Percentiles rank a stretch among this genome's conserved stretches.
Evolutionary conservation across 768 basidiomycete genomes (phyloP).

Genomic region (Boletus tylopilopsis): DNA sequence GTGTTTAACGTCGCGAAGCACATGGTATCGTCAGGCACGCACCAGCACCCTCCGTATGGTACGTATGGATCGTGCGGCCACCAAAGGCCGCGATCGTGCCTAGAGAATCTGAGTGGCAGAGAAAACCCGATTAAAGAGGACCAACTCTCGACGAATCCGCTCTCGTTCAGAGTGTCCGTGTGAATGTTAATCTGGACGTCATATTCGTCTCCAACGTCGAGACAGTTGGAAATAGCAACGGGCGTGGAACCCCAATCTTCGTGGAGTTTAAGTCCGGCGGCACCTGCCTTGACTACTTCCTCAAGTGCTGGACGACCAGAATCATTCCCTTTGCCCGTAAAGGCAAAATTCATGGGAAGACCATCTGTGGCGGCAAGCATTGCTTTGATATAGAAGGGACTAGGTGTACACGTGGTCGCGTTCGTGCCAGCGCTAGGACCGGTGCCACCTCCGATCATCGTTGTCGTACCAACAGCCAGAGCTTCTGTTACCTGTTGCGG

Average conservation of each 20-base stretch:
- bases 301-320: constrained; percentile 67
- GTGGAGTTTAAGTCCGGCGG: constrained; percentile 88
- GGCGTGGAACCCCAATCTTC: constrained; percentile 98
- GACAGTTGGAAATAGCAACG: constrained; percentile 66
- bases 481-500: constrained; percentile 90
- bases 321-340: constrained; percentile 98
- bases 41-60: constrained; percentile 96
- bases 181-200: constrained; percentile 97
- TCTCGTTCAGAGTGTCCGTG: constrained; percentile 96
- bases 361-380: constrained; percentile 94
- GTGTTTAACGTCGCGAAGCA: not conserved
- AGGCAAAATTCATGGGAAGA: constrained; percentile 86
- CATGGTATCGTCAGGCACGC: not conserved
- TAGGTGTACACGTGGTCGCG: constrained; percentile 91
- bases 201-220: constrained; percentile 83
- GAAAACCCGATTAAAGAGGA: not conserved
- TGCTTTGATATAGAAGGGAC: constrained; percentile 80
- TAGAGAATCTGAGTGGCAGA: constrained; percentile 27
- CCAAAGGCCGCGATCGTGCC: constrained; percentile 90
- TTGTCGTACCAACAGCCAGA: constrained; percentile 80
- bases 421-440: constrained; percentile 88
- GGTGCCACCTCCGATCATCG: constrained; percentile 94
- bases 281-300: constrained; percentile 82
- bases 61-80: constrained; percentile 90
- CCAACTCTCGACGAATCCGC: constrained; percentile 92